Percentiles rank a stretch among this genome's conserved stretches.
Evolutionary conservation across 83 land plant species (phyloP).

Genomic region (Picea abies): DNA sequence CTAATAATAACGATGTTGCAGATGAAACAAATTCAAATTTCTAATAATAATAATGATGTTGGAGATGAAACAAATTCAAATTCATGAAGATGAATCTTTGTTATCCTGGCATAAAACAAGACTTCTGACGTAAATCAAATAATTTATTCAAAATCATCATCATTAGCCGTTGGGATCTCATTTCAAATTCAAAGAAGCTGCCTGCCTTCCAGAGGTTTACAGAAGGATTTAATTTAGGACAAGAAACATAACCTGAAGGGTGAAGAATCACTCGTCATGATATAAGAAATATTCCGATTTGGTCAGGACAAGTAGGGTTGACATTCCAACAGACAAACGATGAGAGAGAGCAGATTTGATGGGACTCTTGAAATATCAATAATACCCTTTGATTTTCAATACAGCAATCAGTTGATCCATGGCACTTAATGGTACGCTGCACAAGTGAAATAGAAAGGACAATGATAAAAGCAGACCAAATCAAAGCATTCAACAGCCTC

Average conservation of each 20-base stretch:
- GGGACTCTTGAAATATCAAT: background rate
- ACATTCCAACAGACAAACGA: background rate
- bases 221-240: background rate
- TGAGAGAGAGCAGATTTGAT: background rate
- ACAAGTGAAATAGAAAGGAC: background rate
- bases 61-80: too few relatives aligned
- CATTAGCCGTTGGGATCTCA: too few relatives aligned
- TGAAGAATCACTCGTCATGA: background rate
- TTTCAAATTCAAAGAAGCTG: slow-evolving; percentile 10
- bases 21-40: too few relatives aligned
- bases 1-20: too few relatives aligned
- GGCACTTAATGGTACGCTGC: background rate
- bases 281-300: background rate
- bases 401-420: background rate
- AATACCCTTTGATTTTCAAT: background rate
- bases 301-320: background rate
- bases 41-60: too few relatives aligned
- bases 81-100: too few relatives aligned
- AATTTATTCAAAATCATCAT: too few relatives aligned
- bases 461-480: background rate
- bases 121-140: too few relatives aligned
- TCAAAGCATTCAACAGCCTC: background rate
- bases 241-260: background rate
- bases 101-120: too few relatives aligned
- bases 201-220: too few relatives aligned